Percentiles rank a stretch among this genome's conserved stretches.
phyloP scores from a whole-genome alignment of 345 rosid genomes.

The Arabis hirsuta region DNA sequence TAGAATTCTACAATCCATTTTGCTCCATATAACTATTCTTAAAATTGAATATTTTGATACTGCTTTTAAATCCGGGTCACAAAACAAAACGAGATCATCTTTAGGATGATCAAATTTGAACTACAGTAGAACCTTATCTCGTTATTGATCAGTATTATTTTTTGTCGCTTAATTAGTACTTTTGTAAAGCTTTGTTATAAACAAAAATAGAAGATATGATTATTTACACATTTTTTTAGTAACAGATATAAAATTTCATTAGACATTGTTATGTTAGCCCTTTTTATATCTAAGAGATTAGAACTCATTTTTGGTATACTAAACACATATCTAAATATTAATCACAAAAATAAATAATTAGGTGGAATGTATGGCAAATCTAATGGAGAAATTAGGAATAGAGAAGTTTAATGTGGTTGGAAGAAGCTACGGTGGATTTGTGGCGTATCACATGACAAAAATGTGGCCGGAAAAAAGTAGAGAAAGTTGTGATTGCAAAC shows the following conservation, averaged over 20 bases:
- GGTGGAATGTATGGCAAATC: conserved; percentile 61
- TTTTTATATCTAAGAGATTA: neutral
- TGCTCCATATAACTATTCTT: neutral
- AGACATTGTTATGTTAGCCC: neutral
- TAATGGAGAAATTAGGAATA: conserved; percentile 57
- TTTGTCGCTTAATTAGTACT: neutral
- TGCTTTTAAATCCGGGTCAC: neutral
- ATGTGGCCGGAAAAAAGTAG: conserved; percentile 70
- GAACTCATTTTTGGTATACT: conserved; percentile 10
- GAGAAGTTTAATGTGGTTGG: conserved; percentile 62
- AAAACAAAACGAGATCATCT: neutral
- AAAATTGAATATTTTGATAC: neutral
- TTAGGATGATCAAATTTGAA: neutral
- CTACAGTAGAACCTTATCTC: neutral
- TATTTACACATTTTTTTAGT: neutral
- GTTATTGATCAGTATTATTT: neutral
- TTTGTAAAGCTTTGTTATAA: neutral
- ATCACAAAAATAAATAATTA: conserved; percentile 20
- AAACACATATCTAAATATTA: neutral
- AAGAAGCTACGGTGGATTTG: conserved; percentile 94
- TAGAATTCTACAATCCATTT: no score
- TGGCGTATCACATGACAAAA: conserved; percentile 75
- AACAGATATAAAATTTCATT: neutral
- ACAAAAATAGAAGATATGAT: neutral
- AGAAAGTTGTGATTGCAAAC: conserved; percentile 85